Evolutionary conservation across 2,329 filamentous ascomycete species (phyloP), one percentile per base, ranked within the genome.

Genomic region (Colletotrichum sp.): DNA sequence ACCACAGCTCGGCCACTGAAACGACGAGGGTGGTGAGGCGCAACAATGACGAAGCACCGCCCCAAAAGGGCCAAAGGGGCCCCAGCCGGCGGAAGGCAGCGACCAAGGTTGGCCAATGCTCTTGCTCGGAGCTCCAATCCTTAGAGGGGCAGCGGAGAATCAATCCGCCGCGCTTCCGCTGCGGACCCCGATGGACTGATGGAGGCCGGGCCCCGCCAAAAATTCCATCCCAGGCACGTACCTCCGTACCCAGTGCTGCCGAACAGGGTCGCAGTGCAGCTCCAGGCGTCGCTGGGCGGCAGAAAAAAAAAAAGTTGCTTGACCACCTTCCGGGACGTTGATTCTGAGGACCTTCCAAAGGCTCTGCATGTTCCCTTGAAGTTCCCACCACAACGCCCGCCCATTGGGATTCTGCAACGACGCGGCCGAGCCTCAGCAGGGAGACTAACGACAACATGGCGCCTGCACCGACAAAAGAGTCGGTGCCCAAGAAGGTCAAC

Each of bases 401-500:
- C 5, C 13, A 13, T 43, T 34, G 18, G 60, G 43, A 43, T 18
- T 28, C 52, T 18, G 6, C 69, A 26, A 39, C 34, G 10, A 39
- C 24, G 64, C n/a, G 60, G 18, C 5, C 72, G 59, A 59, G 12
- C 7, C 8, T 16, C 26, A 39, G 60, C 10, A 63, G 43, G 32
- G 4, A 57, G 39, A 9, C 55, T 21, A 13, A 16, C 6, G 57
- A 24, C 7, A 76, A 28, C 16, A 76, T 76, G 74, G 74, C 71
- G 36, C 71, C 63, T 32, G 28, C 57, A 57, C 30, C 61, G 7
- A 71, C 30, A 21, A 68, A 72, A 48, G 75, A 76, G 13, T 72
- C 78, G 61, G 68, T 76, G 34, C 75, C 80, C 69, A 85, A 84
- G 76, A 90, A 89, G 82, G 87, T 88, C 80, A 85, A 82, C 34